phyloP scores from a whole-genome alignment of 345 rosid genomes.

The Diplotaxis tenuifolia region DNA sequence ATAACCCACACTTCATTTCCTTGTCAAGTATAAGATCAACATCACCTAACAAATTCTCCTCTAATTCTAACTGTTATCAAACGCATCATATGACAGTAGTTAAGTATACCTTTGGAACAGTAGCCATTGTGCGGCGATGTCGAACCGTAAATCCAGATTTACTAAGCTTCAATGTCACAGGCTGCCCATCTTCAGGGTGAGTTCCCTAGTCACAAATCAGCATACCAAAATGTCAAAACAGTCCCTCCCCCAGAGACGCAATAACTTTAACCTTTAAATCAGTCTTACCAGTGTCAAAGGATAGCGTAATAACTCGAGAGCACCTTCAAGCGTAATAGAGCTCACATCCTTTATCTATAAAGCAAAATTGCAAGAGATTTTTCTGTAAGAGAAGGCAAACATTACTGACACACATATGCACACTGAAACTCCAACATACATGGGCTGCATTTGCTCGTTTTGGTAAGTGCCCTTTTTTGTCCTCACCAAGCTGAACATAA shows the following conservation, averaged over 20 bases:
- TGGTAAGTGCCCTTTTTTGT: conserved; percentile 66
- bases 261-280: conserved; percentile 13
- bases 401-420: conserved; percentile 2
- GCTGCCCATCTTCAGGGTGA: conserved; percentile 82
- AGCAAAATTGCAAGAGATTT: conserved; percentile 11
- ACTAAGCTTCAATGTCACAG: conserved; percentile 63
- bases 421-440: conserved; percentile 43
- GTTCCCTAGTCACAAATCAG: conserved; percentile 57
- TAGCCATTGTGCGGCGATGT: conserved; percentile 72
- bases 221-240: conserved; percentile 16
- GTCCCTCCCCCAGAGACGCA: conserved; percentile 8
- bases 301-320: conserved; percentile 70
- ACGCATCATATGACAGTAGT: background rate
- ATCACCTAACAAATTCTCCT: background rate
- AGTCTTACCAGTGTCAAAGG: conserved; percentile 73
- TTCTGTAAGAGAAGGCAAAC: conserved; percentile 4
- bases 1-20: conserved; percentile 18
- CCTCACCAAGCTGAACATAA: conserved; percentile 95
- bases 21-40: conserved; percentile 1
- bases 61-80: conserved; percentile 14
- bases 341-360: conserved; percentile 65
- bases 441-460: conserved; percentile 77
- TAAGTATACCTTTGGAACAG: conserved; percentile 79
- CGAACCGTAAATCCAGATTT: conserved; percentile 63
- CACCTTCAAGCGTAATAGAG: conserved; percentile 67